Evolutionary conservation across 768 basidiomycete genomes (phyloP), one percentile per base, ranked within the genome.

Genomic region (Leccinellum albellum): DNA sequence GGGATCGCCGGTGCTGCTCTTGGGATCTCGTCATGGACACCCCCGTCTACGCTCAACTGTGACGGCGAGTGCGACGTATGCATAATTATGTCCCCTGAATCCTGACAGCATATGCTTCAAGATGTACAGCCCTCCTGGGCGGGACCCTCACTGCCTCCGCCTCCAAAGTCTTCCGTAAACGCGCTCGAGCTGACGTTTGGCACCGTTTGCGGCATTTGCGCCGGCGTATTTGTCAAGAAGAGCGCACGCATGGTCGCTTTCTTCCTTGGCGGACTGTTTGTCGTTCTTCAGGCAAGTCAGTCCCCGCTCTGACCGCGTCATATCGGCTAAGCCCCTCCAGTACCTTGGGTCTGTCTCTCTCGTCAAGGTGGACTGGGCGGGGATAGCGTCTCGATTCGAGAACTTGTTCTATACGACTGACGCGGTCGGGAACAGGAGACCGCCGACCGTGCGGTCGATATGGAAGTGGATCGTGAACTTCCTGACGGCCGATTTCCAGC

Each of bases 221-320:
- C 92, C 0, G 96, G 96, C 0, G 80, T 98, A 0, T 98, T 98
- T 67, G 78, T 96, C 64, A 98, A 97, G 75, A 98, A 96, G 72
- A 95, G 96, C n/a, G 83, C 87, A 8, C 91, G 87, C 70, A 78
- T 83, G 2, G 72, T 87, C 12, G 96, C 94, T 0, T 94, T 93
- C 74, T 68, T 89, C 44, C 74, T 97, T n/a, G 96, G 96, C 3
- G 94, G 93, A 3, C 76, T 91, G 2, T 98, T 97, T 62, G 88
- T 98, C 21, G 73, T 98, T 46, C 81, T 98, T 9, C 94, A 96
- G 82, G 94, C 93, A 56, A 48, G 83, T 67, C 44, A 32, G 8
- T 15, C 13, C 26, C 6, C 4, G 2, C 17, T 33, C 31, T 44
- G 17, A 6, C 1, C 7, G 21, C 7, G 50, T 40, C 37, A n/a